These are phyloP conservation scores for Apiotrichum sp. DNA, from an alignment of 1,284 basidiomycete genomes.

Conservation along the genomic window DNA sequence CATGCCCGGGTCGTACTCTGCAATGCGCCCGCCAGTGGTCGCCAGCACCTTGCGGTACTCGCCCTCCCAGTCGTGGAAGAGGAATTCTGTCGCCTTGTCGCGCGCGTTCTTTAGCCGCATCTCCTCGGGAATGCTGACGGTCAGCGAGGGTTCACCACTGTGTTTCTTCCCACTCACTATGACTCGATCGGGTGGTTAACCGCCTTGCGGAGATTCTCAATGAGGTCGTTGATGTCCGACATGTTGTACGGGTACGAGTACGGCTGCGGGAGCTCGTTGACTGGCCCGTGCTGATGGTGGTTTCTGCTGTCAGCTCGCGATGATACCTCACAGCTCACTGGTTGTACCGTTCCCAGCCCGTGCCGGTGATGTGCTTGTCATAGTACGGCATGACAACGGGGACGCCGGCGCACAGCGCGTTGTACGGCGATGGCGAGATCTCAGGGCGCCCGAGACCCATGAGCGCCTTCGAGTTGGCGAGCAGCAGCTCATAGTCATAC, in stretches of 20 bases:
- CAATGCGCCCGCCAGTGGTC: slow-evolving; percentile 19
- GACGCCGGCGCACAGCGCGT: slow-evolving; percentile 38
- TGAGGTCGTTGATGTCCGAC: slow-evolving; percentile 24
- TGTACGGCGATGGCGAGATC: slow-evolving; percentile 39
- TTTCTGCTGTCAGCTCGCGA: not conserved
- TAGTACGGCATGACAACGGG: slow-evolving; percentile 42
- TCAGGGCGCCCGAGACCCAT: slow-evolving; percentile 38
- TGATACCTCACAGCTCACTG: not conserved
- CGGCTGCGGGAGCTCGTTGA: slow-evolving; percentile 32
- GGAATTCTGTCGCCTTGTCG: slow-evolving; percentile 15
- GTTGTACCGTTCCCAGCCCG: not conserved
- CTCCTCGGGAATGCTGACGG: slow-evolving; percentile 24
- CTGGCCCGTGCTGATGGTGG: slow-evolving; percentile 37
- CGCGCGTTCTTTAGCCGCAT: slow-evolving; percentile 24
- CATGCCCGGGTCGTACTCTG: slow-evolving; percentile 4
- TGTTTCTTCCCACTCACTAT: slow-evolving; percentile 18
- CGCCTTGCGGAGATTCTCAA: slow-evolving; percentile 22
- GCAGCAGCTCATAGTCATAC: slow-evolving; percentile 26
- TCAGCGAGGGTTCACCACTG: not conserved
- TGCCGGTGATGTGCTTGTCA: not conserved
- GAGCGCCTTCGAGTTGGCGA: slow-evolving; percentile 32
- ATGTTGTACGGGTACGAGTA: slow-evolving; percentile 39
- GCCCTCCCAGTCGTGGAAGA: slow-evolving; percentile 25
- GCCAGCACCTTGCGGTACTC: slow-evolving; percentile 15
- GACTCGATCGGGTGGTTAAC: slow-evolving; percentile 26